Percentiles rank a stretch among this genome's conserved stretches.
Evolutionary conservation across 1,139 yeast species (phyloP).

Genomic region (Hansenula lynferdii): DNA sequence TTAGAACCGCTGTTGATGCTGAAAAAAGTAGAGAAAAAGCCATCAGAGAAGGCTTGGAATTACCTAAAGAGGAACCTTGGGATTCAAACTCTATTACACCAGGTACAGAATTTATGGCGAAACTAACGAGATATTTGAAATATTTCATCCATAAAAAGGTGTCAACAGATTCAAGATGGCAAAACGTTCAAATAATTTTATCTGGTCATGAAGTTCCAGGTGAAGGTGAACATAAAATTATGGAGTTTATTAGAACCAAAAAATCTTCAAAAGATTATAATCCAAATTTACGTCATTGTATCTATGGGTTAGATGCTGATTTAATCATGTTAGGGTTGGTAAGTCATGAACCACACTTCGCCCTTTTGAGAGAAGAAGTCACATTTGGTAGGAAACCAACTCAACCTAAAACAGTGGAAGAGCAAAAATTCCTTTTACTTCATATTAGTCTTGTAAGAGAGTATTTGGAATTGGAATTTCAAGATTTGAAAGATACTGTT

Average conservation of each 20-base stretch:
- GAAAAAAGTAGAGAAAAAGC: conserved; percentile 58
- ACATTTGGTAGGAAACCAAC: conserved; percentile 64
- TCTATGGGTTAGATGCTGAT: conserved; percentile 98
- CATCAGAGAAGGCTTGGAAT: conserved; percentile 40
- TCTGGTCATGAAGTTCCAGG: conserved; percentile 99
- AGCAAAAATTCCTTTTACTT: conserved; percentile 76
- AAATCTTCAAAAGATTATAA: conserved; percentile 72
- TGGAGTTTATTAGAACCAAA: conserved; percentile 86
- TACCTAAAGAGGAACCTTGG: conserved; percentile 57
- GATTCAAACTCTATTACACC: conserved; percentile 97
- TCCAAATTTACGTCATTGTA: conserved; percentile 89
- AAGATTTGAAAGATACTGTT: conserved; percentile 58
- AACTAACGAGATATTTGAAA: conserved; percentile 74
- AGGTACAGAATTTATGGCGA: conserved; percentile 97
- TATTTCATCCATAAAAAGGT: conserved; percentile 91
- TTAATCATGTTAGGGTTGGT: conserved; percentile 94
- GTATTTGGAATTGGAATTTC: conserved; percentile 82
- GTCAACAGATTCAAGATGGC: conserved; percentile 90
- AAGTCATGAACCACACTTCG: conserved; percentile 95
- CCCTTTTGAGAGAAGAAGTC: conserved; percentile 93
- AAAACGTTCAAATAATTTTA: conserved; percentile 72
- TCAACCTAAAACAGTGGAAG: conserved; percentile 56
- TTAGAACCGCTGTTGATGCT: conserved; percentile 93
- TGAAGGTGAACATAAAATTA: conserved; percentile 98
- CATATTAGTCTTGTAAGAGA: conserved; percentile 89